Evolutionary conservation across 768 basidiomycete species (phyloP), one percentile per base, ranked within the genome.

Genomic region (Trametes villosa): DNA sequence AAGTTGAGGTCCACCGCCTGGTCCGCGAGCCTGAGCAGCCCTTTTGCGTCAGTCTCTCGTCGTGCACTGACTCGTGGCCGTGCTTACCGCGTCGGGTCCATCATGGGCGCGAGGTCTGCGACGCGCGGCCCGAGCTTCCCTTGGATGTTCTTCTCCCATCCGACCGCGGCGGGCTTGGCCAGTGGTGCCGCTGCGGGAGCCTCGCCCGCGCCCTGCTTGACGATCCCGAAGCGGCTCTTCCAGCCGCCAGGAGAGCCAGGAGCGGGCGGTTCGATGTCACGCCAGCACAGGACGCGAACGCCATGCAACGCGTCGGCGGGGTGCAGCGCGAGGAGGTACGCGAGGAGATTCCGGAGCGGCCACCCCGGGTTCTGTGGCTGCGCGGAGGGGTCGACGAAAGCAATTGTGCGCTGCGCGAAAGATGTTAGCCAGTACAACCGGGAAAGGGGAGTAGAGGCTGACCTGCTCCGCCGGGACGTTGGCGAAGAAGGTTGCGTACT

Each of bases 1-100:
- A 98, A 79, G 71, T 98, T 99, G 40, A 99, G 79, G 75, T 98
- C 95, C n/a, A 98, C 94, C 0, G 97, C 97, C 74, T 99, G 96
- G 64, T 92, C 87, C 0, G 96, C 96, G 5, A 98, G 83, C 66
- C 94, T 94, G 64, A 7, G 36, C 1, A 31, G 27, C 17, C 20
- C 13, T 27, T 31, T 29, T 27, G 33, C 26, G 7, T 29, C 46
- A 34, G 27, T 38, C 42, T n/a, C 20, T 4, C 34, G 22, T 20
- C 9, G 9, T 8, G 24, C 15, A 13, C 20, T 2, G 3, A 30
- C 36, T 9, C 2, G 40, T 17, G 36, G 15, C 1, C 30, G 47
- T 4, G 38, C 26, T 49, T 77, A 91, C 93, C 86, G 81, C 4
- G 81, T 77, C 0, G 96, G 97, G 73, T 98, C 96, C 95, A 98